These are phyloP conservation scores for Mucor irregularis DNA, from an alignment of 371 early-diverging fungal species.

Conservation along the genomic window DNA sequence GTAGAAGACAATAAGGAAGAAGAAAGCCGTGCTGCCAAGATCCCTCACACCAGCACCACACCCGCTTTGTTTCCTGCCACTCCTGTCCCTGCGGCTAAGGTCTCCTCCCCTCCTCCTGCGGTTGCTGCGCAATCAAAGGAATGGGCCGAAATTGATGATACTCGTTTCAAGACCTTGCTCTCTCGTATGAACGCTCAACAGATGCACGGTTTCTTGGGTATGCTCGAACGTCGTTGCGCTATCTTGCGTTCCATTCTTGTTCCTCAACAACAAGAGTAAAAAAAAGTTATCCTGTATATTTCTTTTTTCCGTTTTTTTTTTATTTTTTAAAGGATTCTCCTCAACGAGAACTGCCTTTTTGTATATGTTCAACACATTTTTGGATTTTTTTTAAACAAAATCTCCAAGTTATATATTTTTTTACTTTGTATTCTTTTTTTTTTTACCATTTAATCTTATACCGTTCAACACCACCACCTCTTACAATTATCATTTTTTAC, in stretches of 20 bases:
- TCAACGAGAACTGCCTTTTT: slow-evolving; percentile 14
- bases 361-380: slow-evolving; percentile 39
- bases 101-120: slow-evolving; percentile 10
- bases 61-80: slow-evolving; percentile 15
- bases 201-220: slow-evolving; percentile 54
- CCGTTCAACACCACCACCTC: slow-evolving; percentile 35
- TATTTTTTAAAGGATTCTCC: slow-evolving; percentile 9
- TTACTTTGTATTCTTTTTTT: slow-evolving; percentile 1
- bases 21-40: slow-evolving; percentile 1
- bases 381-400: slow-evolving; percentile 15
- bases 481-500: too few species aligned
- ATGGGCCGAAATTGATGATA: slow-evolving; percentile 43
- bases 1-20: neutral
- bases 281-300: slow-evolving; percentile 4
- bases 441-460: slow-evolving; percentile 8
- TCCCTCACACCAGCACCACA: neutral
- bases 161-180: slow-evolving; percentile 46
- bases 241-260: slow-evolving; percentile 34
- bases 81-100: neutral
- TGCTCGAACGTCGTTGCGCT: slow-evolving; percentile 51
- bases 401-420: slow-evolving; percentile 4
- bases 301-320: slow-evolving; percentile 9
- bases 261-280: slow-evolving; percentile 20
- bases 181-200: slow-evolving; percentile 54
- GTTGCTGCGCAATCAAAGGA: slow-evolving; percentile 35